Base-by-base conservation (phyloP, 2,329 filamentous ascomycete species). In the Pseudogymnoascus sp. region DNA sequence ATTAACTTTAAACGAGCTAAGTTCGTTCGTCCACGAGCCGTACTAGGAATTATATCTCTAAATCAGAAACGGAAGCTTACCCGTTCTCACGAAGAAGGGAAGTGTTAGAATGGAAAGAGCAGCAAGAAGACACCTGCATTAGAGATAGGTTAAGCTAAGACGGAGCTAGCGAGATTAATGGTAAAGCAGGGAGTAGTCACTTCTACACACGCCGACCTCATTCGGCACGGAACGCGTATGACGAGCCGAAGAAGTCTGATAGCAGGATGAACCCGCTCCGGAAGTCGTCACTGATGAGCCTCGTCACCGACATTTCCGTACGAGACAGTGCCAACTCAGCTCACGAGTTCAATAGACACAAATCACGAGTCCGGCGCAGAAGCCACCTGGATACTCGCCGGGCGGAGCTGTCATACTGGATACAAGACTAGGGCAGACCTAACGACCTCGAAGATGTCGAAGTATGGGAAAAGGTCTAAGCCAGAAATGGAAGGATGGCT, bases 61-160 rank as follows among this genome's bases (percentile, higher is more conserved):
- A 42, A 59, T 59, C 53, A 7, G 53, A 59, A 59, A 35, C 53
- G 26, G 53, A 59, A 35, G n/a, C 15, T 19, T 59, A 5, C 15
- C 53, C 2, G 53, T 4, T 35, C 29, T 59, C 53, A 59, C 3
- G 7, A 59, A 13, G 53, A 35, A 59, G 26, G 26, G n/a, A 59
- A 35, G 26, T 33, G 26, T 19, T 7, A 19, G 53, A 3, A 56
- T 56, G 23, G 50, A 56, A 56, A 56, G 50, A 13, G 23, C 13
- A 56, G 50, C 50, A 59, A 59, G 46, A 56, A 15, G 7, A 33
- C 53, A 19, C 29, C 53, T 59, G 11, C 15, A 59, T 33, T 15
- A 59, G 53, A 59, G 53, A 59, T 59, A 59, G 5, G 53, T 31
- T 13, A 59, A 59, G 53, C 53, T 59, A 33, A 59, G 53, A 59